These are phyloP conservation scores for Croton setiger DNA, from an alignment of 441 rosid species.

Conservation along the genomic window DNA sequence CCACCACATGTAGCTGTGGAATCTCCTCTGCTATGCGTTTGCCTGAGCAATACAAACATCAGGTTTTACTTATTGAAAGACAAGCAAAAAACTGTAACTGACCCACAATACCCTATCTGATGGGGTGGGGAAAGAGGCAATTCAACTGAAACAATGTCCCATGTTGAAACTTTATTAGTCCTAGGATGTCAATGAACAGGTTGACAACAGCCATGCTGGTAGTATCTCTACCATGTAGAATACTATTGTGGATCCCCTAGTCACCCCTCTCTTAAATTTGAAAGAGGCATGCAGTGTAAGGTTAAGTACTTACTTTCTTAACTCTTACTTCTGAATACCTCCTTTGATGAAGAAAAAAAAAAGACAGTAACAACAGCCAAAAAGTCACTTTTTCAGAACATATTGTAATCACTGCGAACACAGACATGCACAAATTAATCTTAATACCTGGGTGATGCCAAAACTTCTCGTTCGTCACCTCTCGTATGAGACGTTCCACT, in stretches of 20 bases:
- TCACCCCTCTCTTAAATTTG: conserved; percentile 1
- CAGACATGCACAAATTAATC: conserved; percentile 7
- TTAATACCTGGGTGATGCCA: conserved; percentile 94
- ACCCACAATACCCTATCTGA: conserved; percentile 19
- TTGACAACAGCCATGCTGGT: neutral
- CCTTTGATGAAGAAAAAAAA: neutral
- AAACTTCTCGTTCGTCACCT: conserved; percentile 89
- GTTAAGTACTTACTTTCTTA: neutral
- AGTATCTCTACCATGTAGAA: conserved; percentile 7
- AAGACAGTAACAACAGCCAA: neutral
- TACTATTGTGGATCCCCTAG: neutral
- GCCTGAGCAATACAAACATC: conserved; percentile 29
- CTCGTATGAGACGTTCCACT: conserved; percentile 96
- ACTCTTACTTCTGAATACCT: neutral
- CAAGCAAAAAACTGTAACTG: conserved; percentile 17
- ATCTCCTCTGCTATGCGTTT: conserved; percentile 26
- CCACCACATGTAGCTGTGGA: conserved; percentile 24
- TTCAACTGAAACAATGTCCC: too few relatives aligned
- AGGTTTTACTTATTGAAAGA: conserved; percentile 22
- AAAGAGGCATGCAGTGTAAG: neutral
- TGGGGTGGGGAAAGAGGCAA: conserved; percentile 7
- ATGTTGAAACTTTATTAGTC: neutral
- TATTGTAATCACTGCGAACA: neutral
- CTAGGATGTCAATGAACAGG: neutral
- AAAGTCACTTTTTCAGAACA: neutral